Conservation (phyloP, 306 rosid species). For the Rubus idaeus region DNA sequence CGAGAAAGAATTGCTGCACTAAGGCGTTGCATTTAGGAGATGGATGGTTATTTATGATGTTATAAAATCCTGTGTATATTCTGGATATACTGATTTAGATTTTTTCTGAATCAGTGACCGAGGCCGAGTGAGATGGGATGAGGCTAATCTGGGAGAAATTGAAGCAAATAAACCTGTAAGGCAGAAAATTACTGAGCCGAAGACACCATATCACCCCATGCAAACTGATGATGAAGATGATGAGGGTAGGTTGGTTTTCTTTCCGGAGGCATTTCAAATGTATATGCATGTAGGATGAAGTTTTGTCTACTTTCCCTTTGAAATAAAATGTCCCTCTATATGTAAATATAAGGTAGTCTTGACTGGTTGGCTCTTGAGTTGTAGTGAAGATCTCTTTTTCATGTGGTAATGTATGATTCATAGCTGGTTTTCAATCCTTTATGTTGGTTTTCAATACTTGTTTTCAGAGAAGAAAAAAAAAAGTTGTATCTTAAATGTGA, state of each 20-base stretch:
- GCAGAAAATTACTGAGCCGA: constrained; percentile 98
- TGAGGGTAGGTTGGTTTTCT: constrained; percentile 47
- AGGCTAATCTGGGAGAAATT: constrained; percentile 79
- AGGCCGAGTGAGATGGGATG: constrained; percentile 90
- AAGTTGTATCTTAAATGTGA: not conserved
- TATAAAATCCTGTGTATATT: not conserved
- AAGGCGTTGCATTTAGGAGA: not conserved
- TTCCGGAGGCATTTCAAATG: constrained; percentile 17
- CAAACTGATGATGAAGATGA: constrained; percentile 92
- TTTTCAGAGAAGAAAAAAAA: not conserved
- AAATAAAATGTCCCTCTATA: not conserved
- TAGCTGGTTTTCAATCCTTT: not conserved
- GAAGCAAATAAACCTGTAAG: constrained; percentile 97
- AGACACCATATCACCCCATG: constrained; percentile 98
- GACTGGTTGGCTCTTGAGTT: not conserved
- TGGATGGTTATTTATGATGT: not conserved
- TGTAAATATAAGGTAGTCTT: not conserved
- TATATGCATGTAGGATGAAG: not conserved
- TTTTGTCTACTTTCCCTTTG: not conserved
- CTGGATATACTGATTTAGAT: constrained; percentile 5
- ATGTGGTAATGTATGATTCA: not conserved
- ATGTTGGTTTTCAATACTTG: not conserved
- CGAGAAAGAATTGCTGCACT: not conserved
- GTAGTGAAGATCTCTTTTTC: not conserved
- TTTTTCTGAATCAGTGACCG: constrained; percentile 25